Conservation (phyloP, 164 flowering plant species). For the Dillenia turbinata region DNA sequence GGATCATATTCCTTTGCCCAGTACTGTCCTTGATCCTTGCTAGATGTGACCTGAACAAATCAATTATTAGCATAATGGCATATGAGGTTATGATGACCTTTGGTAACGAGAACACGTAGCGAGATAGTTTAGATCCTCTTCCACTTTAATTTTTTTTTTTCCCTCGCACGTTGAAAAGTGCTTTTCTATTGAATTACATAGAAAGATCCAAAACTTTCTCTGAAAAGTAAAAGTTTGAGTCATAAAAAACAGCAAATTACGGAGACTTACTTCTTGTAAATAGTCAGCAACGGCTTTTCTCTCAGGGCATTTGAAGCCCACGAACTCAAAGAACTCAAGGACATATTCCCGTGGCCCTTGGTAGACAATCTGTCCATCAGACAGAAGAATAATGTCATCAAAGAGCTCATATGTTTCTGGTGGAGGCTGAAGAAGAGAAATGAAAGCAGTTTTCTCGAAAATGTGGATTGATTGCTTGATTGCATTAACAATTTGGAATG, state of each 20-base stretch:
- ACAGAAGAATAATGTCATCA: slow-evolving; percentile 69
- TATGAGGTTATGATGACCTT: too few relatives aligned
- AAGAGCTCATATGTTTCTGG: slow-evolving; percentile 79
- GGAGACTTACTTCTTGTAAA: slow-evolving; percentile 54
- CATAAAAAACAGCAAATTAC: neutral
- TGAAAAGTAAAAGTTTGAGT: neutral
- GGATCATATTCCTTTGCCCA: slow-evolving; percentile 27
- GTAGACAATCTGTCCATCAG: slow-evolving; percentile 69
- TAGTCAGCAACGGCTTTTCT: slow-evolving; percentile 75
- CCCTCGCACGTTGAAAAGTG: neutral
- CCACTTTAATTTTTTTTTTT: neutral
- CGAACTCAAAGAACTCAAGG: slow-evolving; percentile 52
- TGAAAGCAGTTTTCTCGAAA: slow-evolving; percentile 54
- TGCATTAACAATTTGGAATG: slow-evolving; percentile 64
- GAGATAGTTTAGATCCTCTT: too few relatives aligned
- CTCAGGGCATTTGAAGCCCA: slow-evolving; percentile 68
- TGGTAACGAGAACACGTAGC: too few relatives aligned
- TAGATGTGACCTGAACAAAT: slow-evolving; percentile 30
- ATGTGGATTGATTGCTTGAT: slow-evolving; percentile 51
- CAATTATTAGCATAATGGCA: neutral
- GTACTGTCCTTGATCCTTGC: slow-evolving; percentile 44
- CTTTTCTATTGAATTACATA: too few relatives aligned
- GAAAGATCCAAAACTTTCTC: neutral
- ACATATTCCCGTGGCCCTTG: slow-evolving; percentile 71
- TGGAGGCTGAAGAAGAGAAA: slow-evolving; percentile 85